Evolutionary conservation across 148 eudicot genomes (phyloP), one percentile per base, ranked within the genome.

Genomic region (Drosera capensis): DNA sequence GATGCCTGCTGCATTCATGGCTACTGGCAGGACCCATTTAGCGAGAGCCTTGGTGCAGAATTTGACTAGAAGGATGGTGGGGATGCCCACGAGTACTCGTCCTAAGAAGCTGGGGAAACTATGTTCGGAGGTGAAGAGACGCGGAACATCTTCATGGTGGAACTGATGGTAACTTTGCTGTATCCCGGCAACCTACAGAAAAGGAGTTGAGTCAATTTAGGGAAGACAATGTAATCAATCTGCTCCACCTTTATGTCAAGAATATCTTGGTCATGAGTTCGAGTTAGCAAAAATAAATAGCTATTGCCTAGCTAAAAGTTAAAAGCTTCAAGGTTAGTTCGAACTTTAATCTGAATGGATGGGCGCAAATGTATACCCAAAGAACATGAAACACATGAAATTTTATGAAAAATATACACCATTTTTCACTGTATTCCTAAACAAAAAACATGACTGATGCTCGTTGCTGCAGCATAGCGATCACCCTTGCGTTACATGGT

Each of bases 1-100:
- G 53, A 90, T 48, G 29, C 99, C 94, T 73, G 85, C 65, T 40
- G 93, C 63, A 67, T 59, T 75, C 39, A 93, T 58, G 23, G 70
- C 62, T 14, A 78, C 62, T 5, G 99, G 99, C 35, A 90, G 72
- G 15, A 59, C 67, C 94, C 99, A 76, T 73, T 81, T 90, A 20
- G 99, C 94, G 0, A 90, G 72, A 25, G 88, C 82, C 65, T 90
- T 90, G 82, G 94, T 81, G 56, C 99, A 90, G 57, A 67, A 90
- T 58, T 85, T 90, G 22, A 90, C 88, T 0, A 90, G 63, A 14
- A 90, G 76, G 45, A 90, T 90, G 21, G 95, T 85, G 13, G 99
- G 88, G 23, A 85, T 78, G 25, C 99, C 99, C 25, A 90, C 74
- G 0, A 81, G 63, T 22, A 76, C 40, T 74, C 99, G 70, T 17